These are phyloP conservation scores for Aspergillus fructus DNA, from an alignment of 2,329 filamentous ascomycete genomes.

Conservation along the genomic window DNA sequence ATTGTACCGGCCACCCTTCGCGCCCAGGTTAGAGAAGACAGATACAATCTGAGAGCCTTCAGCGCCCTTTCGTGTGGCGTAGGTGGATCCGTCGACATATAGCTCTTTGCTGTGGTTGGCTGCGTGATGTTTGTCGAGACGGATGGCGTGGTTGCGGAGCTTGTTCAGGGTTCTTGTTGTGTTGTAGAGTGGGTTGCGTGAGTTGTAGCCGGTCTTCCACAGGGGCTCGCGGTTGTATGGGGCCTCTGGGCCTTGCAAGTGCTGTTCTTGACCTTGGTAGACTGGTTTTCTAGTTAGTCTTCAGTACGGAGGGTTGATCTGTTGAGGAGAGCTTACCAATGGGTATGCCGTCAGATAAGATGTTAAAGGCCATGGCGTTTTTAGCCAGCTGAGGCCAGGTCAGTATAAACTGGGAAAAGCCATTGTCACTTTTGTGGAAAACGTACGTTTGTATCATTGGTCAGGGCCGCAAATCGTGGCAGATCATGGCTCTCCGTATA, in stretches of 20 bases:
- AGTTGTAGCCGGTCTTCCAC: slow-evolving; percentile 48
- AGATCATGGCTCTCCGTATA: slow-evolving; percentile 64
- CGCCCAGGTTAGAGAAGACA: slow-evolving; percentile 44
- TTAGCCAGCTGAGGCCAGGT: slow-evolving; percentile 46
- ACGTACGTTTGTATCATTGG: slow-evolving; percentile 49
- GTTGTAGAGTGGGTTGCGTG: slow-evolving; percentile 37
- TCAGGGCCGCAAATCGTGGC: slow-evolving; percentile 52
- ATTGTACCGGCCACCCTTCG: slow-evolving; percentile 25
- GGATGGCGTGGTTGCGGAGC: slow-evolving; percentile 43
- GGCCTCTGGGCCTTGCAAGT: slow-evolving; percentile 48
- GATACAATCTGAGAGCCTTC: slow-evolving; percentile 42
- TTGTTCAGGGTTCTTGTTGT: slow-evolving; percentile 40
- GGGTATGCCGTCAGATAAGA: slow-evolving; percentile 60
- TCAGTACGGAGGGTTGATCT: neutral
- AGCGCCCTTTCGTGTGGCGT: slow-evolving; percentile 47
- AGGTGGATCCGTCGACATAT: slow-evolving; percentile 39
- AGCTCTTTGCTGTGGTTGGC: slow-evolving; percentile 39
- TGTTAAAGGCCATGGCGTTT: slow-evolving; percentile 62
- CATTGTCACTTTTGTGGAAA: neutral
- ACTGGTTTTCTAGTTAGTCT: slow-evolving; percentile 29
- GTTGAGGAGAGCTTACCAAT: slow-evolving; percentile 32
- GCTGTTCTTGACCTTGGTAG: slow-evolving; percentile 66
- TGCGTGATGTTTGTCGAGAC: slow-evolving; percentile 36
- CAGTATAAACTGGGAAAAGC: neutral
- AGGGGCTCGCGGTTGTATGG: slow-evolving; percentile 56